These are phyloP conservation scores for Eurotiales sp. DNA, from an alignment of 2,329 filamentous ascomycete genomes.

Conservation along the genomic window DNA sequence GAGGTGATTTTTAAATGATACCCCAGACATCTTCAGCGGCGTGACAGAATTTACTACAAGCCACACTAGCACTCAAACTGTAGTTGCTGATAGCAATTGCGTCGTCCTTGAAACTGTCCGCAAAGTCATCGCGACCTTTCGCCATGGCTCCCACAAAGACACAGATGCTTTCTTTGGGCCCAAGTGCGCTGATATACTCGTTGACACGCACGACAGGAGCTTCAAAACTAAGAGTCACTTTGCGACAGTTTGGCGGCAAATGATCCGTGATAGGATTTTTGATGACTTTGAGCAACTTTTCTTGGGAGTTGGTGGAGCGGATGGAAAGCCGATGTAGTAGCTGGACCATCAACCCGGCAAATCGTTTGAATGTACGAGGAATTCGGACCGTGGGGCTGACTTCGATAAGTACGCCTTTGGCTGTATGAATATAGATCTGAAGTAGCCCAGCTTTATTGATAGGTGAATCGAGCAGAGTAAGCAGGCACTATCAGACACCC, in stretches of 20 bases:
- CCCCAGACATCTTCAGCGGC: conserved; percentile 95
- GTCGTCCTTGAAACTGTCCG: conserved; percentile 90
- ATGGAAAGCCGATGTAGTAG: conserved; percentile 93
- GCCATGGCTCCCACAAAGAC: conserved; percentile 99
- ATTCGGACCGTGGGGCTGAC: conserved; percentile 98
- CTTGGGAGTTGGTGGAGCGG: conserved; percentile 91
- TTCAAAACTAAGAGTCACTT: conserved; percentile 95
- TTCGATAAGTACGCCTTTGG: conserved; percentile 94
- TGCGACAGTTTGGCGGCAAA: conserved; percentile 92
- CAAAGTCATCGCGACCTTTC: conserved; percentile 92
- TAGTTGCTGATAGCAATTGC: conserved; percentile 98
- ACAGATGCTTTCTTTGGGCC: conserved; percentile 85
- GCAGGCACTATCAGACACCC: conserved; percentile 67
- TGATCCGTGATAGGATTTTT: conserved; percentile 98
- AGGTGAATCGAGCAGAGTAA: conserved; percentile 94
- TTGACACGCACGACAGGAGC: conserved; percentile 79
- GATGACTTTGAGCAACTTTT: conserved; percentile 96
- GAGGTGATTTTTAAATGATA: conserved; percentile 71
- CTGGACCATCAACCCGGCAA: conserved; percentile 98
- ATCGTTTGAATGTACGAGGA: conserved; percentile 96
- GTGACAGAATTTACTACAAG: conserved; percentile 99
- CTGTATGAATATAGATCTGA: conserved; percentile 98
- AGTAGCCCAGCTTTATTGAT: conserved; percentile 98
- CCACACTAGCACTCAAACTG: conserved; percentile 93
- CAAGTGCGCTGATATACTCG: conserved; percentile 80